Evolutionary conservation across 768 basidiomycete genomes (phyloP), one percentile per base, ranked within the genome.

Genomic region (Infundibulicybe gibba): DNA sequence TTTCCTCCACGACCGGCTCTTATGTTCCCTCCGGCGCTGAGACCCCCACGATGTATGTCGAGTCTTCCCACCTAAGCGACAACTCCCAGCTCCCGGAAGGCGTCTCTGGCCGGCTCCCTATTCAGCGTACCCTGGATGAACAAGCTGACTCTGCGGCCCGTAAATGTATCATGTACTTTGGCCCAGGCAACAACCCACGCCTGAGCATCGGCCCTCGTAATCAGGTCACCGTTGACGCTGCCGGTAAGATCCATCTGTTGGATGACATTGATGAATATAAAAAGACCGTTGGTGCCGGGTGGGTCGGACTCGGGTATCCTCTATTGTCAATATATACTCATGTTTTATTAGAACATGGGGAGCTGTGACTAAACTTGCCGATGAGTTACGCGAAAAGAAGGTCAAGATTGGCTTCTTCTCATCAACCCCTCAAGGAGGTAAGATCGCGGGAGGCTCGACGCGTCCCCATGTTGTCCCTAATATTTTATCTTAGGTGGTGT

Each of bases 321-420:
- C 21, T 2, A 34, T 15, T 30, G 17, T 30, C 15, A 41, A 25
- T 17, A 34, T n/a, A 17, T 46, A 41, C 50, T 57, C 41, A 59
- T 31, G 15, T 53, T 14, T 39, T 6, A 21, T 33, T 44, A 79
- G 76, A 46, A 86, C 90, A 2, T 94, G 90, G 90, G 85, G 83
- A 53, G 77, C 88, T 0, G 88, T 94, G 49, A 74, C 69, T 61
- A 87, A 87, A 57, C 83, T 93, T 40, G 87, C 89, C 4, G 82
- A 87, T 42, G 91, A 93, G 59, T 76, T 97, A 37, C 83, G 85
- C 47, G 83, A 87, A 64, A 90, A 87, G 68, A 87, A 93, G 52
- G 71, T 90, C 61, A 91, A 89, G 66, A 89, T 95, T 53, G 87
- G 85, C 17, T 95, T 95, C 79, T 95, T 95, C 69, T 92, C 89